Evolutionary conservation across 495 filamentous ascomycete species (phyloP).

Genomic region (Glonium stellatum): DNA sequence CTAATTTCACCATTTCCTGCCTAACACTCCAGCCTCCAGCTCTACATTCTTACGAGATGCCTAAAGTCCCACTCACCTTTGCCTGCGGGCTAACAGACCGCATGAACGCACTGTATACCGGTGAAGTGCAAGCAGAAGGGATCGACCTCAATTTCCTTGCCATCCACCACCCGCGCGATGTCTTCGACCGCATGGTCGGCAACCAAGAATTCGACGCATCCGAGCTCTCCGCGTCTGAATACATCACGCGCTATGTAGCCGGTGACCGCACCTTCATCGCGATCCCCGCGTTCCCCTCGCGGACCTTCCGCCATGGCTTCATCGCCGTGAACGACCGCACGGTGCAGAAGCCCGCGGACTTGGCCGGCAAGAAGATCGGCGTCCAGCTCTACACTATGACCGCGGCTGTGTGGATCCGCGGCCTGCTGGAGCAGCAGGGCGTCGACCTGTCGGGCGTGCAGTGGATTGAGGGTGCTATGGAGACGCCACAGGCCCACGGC

Average conservation of each 20-base stretch:
- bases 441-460: conserved; percentile 36
- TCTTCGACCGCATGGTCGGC: conserved; percentile 29
- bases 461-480: conserved; percentile 38
- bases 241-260: conserved; percentile 33
- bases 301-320: conserved; percentile 38
- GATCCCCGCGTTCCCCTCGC: conserved; percentile 40
- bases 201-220: conserved; percentile 37
- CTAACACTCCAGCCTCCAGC: too few species aligned
- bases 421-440: conserved; percentile 34
- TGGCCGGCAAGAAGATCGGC: conserved; percentile 40
- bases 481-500: conserved; percentile 32
- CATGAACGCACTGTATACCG: background rate
- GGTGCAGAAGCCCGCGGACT: conserved; percentile 34
- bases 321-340: conserved; percentile 36
- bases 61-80: too few species aligned
- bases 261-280: conserved; percentile 35
- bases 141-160: conserved; percentile 33
- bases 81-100: background rate
- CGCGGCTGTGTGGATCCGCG: conserved; percentile 39
- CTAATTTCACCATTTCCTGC: too few species aligned
- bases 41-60: too few species aligned
- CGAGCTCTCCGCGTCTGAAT: conserved; percentile 37
- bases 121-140: conserved; percentile 30
- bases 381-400: conserved; percentile 42
- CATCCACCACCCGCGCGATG: conserved; percentile 12